Base-by-base conservation (phyloP, 495 filamentous ascomycete genomes). In the Rostrohypoxylon terebratum region DNA sequence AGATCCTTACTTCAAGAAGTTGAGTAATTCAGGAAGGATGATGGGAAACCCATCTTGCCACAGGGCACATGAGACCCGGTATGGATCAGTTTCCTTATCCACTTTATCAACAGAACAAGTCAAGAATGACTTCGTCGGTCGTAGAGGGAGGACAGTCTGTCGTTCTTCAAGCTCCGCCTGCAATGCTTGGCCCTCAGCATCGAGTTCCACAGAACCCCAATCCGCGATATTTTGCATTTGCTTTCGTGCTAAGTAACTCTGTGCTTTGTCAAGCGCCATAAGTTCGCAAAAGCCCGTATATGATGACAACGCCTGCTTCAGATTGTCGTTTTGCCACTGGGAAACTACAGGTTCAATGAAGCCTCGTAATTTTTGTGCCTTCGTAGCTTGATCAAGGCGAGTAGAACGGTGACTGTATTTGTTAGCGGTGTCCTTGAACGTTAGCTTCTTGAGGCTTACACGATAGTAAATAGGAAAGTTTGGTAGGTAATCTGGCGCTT, bases 91-190 rank as follows among this genome's bases (percentile, higher is more conserved):
- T 3, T 83, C 85, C 64, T 88, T 91, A 48, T 92, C 90, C 13
- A 97, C 78, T 76, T 94, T 95, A 60, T 99, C 96, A 1, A 93
- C 94, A 0, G 94, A 96, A 28, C 93, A 93, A 1, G 91, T 91
- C 23, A 99, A 81, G 80, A 98, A 92, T 0, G 92, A 91, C 71
- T 97, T 98, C 5, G 95, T 98, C 11, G 91, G 85, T 63, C 94
- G 89, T 54, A 98, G 81, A 6, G 96, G 96, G 6, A 98, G 80
- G 68, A 92, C 89, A 80, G 91, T 87, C 75, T 93, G 90, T 69
- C 92, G 89, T 64, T 88, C 85, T 66, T 90, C 86, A 75, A 98
- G 88, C 57, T 92, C 88, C 18, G 83, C 84, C 78, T 97, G 95
- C 42, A 97, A 82, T 5, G 86, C 84, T 69, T 91, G 90, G 0